These are phyloP conservation scores for Micromonas commoda DNA, from an alignment of 139 green algal genomes.

Conservation along the genomic window DNA sequence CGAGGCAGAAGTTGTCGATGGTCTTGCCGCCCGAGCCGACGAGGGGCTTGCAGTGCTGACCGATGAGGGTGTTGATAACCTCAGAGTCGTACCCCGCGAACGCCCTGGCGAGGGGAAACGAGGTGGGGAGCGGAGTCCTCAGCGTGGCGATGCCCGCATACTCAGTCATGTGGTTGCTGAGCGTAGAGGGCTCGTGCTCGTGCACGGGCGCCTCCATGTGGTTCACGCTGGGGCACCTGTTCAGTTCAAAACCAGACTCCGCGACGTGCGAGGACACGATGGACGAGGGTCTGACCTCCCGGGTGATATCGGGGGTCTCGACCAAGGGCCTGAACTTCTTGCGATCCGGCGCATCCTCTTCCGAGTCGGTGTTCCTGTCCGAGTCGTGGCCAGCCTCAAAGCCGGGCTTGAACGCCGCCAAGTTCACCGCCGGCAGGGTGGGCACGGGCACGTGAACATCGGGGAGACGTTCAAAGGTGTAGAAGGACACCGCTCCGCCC, in stretches of 20 bases:
- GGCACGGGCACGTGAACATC: not conserved
- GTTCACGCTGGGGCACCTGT: not conserved
- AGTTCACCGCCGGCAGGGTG: not conserved
- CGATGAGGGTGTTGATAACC: not conserved
- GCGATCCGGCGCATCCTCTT: not conserved
- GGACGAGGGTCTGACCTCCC: too few relatives aligned
- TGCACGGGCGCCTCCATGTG: not conserved
- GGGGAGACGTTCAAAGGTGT: slow-evolving; percentile 29
- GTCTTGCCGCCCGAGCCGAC: not conserved
- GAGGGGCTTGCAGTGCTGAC: not conserved
- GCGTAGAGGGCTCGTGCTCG: not conserved
- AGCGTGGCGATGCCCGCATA: not conserved
- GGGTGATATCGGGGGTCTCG: not conserved
- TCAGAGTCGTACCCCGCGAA: not conserved
- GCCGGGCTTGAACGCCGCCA: not conserved
- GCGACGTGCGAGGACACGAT: too few relatives aligned
- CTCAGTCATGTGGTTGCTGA: not conserved
- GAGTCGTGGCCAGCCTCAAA: too few relatives aligned
- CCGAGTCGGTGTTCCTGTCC: too few relatives aligned
- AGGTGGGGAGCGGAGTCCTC: not conserved
- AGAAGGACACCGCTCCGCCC: slow-evolving; percentile 40
- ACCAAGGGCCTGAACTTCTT: not conserved
- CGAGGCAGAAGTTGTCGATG: slow-evolving; percentile 5
- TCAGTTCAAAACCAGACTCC: not conserved
- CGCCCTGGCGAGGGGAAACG: not conserved